Evolutionary conservation across 768 basidiomycete species (phyloP).

Genomic region (Chlorophyllum brunneum): DNA sequence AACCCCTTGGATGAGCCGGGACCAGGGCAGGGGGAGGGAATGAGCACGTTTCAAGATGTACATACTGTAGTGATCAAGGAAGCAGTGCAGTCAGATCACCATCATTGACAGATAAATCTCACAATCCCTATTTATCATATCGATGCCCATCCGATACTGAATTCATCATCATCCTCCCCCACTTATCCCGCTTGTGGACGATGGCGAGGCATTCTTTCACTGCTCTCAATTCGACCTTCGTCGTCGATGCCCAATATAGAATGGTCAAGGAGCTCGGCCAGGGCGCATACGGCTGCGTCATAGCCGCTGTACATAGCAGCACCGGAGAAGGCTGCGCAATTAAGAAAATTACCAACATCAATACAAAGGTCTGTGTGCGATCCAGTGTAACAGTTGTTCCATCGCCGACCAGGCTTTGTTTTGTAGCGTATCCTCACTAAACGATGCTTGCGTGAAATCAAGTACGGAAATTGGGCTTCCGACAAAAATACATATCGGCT

Average conservation of each 20-base stretch:
- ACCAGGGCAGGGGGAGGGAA: too few species aligned
- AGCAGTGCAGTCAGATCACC: constrained; percentile 1
- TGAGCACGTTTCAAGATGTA: too few species aligned
- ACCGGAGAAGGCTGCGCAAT: constrained; percentile 90
- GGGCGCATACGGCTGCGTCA: constrained; percentile 92
- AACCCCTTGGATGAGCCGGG: too few species aligned
- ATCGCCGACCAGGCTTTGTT: constrained; percentile 1
- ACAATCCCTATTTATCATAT: constrained; percentile 13
- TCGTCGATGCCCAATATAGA: constrained; percentile 86
- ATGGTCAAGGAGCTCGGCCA: constrained; percentile 97
- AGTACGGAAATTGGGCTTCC: constrained; percentile 38
- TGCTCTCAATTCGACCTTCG: constrained; percentile 80
- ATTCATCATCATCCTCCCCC: background rate
- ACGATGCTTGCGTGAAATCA: constrained; percentile 92
- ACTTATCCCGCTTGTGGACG: constrained; percentile 6
- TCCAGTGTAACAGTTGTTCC: background rate
- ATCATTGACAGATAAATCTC: constrained; percentile 11
- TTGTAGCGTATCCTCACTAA: constrained; percentile 90
- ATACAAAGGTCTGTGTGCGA: constrained; percentile 61
- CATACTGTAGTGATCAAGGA: background rate
- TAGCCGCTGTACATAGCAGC: constrained; percentile 77
- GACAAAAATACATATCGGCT: constrained; percentile 14
- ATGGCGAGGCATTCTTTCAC: constrained; percentile 80
- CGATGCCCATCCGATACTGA: constrained; percentile 12
- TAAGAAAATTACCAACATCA: constrained; percentile 95